Evolutionary conservation across 225 moss, liverwort and hornwort species (phyloP), one percentile per base, ranked within the genome.

Genomic region (Physcomitrellopsis africana): DNA sequence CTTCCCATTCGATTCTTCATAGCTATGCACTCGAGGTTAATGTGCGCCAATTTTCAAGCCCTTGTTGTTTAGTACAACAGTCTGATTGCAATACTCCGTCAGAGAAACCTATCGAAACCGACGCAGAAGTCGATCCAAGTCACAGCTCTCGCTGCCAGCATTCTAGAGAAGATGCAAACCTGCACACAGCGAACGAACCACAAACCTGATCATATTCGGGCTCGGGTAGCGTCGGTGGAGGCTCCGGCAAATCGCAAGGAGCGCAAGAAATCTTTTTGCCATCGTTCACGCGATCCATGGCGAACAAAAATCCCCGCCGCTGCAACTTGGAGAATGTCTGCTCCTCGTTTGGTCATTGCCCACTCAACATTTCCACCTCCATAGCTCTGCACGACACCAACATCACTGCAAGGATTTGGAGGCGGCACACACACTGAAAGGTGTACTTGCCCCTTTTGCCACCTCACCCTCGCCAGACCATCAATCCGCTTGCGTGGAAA

Each of bases 151-250:
- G 58, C 58, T 10, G 49, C 7, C 5, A 37, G 5, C 13, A 54
- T 8, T 19, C 45, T 18, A 60, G 9, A 72, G 60, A 32, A 59
- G 32, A 48, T 7, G 22, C 11, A 44, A 77, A 9, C 32, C 32
- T 37, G 56, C 47, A 37, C 60, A 47, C 12, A 51, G 47, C 0
- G 15, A 49, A 49, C 3, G 48, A 48, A 27, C 19, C 45, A 65
- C 65, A 53, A 68, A 81, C 81, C 81, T 81, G 81, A 16, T 77
- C 76, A 16, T 54, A 45, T 45, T 77, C 72, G 0, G 67, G 7
- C 62, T 77, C 81, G 7, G 77, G 81, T 44, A 54, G 15, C 32
- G 72, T n/a, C 14, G 76, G 70, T 7, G 15, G 42, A 42, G 27
- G 44, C 26, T 72, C 69, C 20, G 49, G 52, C 8, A 13, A 51